Percentiles rank a stretch among this genome's conserved stretches.
Evolutionary conservation across 2,329 filamentous ascomycete genomes (phyloP).

Genomic region (Penicillium sumatraense): DNA sequence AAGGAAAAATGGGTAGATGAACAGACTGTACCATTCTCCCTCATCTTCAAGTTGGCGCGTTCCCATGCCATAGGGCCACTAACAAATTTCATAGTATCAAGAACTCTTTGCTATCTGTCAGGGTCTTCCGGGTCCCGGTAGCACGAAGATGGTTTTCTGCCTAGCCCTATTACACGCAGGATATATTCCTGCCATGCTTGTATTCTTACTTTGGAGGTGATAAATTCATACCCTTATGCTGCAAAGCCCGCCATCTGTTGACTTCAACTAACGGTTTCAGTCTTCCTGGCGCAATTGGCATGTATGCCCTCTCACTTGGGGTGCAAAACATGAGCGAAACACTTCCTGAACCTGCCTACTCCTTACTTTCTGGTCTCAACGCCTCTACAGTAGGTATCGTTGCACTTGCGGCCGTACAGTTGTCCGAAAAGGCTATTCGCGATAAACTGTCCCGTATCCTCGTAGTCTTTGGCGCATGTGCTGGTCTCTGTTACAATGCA

Average conservation of each 20-base stretch:
- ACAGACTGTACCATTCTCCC: conserved; percentile 62
- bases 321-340: conserved; percentile 63
- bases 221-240: no score
- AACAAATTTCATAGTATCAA: conserved; percentile 57
- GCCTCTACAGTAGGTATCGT: conserved; percentile 74
- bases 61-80: neutral
- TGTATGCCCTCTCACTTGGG: conserved; percentile 70
- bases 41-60: conserved; percentile 16
- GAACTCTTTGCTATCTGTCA: conserved; percentile 74
- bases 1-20: conserved; percentile 70
- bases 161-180: conserved; percentile 69
- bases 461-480: conserved; percentile 66
- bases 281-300: conserved; percentile 71
- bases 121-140: conserved; percentile 68
- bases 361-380: conserved; percentile 72
- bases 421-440: conserved; percentile 70
- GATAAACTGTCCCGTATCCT: conserved; percentile 66
- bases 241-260: neutral
- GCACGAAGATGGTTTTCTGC: conserved; percentile 73
- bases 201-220: conserved; percentile 68
- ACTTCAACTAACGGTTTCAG: conserved; percentile 40
- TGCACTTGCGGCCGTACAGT: conserved; percentile 69
- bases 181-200: conserved; percentile 60
- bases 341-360: conserved; percentile 68
- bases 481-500: conserved; percentile 71